Conservation (phyloP, 1,284 basidiomycete species). For the Pterulicium gracile region DNA sequence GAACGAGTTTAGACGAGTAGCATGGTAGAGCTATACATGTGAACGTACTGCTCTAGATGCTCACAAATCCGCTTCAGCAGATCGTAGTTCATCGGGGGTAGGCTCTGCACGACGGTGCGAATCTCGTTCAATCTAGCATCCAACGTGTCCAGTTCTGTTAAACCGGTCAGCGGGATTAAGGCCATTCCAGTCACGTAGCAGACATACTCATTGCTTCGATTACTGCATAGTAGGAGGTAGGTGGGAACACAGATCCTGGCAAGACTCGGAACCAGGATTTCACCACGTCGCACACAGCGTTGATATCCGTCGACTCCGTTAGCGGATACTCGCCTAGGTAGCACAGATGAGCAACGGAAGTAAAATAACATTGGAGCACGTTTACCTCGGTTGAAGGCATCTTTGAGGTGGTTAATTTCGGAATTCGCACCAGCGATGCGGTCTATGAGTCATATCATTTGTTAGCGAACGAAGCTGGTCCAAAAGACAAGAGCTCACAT, state of each 20-base stretch:
- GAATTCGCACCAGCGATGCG: conserved; percentile 72
- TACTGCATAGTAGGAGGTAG: conserved; percentile 53
- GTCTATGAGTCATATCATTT: conserved; percentile 28
- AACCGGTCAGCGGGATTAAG: conserved; percentile 9
- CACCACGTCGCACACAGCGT: conserved; percentile 71
- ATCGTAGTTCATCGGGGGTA: conserved; percentile 66
- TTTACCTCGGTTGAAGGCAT: conserved; percentile 61
- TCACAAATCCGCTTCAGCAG: conserved; percentile 65
- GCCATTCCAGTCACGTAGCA: conserved; percentile 1
- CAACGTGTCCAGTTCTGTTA: conserved; percentile 51
- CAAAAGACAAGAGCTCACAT: conserved; percentile 37
- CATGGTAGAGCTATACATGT: not conserved
- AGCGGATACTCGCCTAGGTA: conserved; percentile 48
- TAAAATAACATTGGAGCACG: not conserved
- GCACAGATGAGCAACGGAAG: conserved; percentile 1
- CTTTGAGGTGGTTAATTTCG: conserved; percentile 57
- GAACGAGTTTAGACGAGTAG: conserved; percentile 2
- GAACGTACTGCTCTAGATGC: conserved; percentile 65
- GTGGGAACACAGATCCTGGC: conserved; percentile 68
- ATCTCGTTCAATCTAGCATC: conserved; percentile 55
- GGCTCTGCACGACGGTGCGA: conserved; percentile 50
- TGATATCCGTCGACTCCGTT: conserved; percentile 52
- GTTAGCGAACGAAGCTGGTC: conserved; percentile 2
- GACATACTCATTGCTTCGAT: conserved; percentile 61
- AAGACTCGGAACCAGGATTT: conserved; percentile 77